Percentiles rank a stretch among this genome's conserved stretches.
These are phyloP conservation scores for Nakaseomyces kungkrabaensis DNA, from an alignment of 1,139 yeast species.

Conservation along the genomic window DNA sequence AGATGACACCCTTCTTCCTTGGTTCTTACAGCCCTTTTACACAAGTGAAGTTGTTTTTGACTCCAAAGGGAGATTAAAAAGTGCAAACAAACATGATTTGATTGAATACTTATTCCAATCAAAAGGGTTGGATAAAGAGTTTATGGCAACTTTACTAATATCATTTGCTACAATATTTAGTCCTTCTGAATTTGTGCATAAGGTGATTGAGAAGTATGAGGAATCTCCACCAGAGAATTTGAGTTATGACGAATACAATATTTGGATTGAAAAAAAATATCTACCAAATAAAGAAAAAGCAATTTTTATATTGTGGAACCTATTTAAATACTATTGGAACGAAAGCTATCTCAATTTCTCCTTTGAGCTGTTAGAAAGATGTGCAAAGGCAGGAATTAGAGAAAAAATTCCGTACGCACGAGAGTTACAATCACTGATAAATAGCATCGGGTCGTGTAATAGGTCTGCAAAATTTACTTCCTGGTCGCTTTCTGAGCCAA, in stretches of 20 bases:
- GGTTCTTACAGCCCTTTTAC: conserved; percentile 1
- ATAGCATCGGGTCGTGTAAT: neutral
- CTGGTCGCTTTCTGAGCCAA: neutral
- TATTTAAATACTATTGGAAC: neutral
- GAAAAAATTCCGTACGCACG: neutral
- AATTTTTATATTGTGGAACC: neutral
- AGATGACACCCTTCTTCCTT: neutral
- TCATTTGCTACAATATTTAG: conserved; percentile 70
- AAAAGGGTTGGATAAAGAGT: conserved; percentile 44
- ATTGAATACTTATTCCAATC: neutral
- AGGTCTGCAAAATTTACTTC: neutral
- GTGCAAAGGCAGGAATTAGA: neutral
- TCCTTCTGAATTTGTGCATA: conserved; percentile 49
- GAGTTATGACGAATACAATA: conserved; percentile 66
- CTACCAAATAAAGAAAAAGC: conserved; percentile 3
- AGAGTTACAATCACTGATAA: neutral
- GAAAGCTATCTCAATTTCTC: neutral
- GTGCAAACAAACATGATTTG: neutral
- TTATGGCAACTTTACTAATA: conserved; percentile 57
- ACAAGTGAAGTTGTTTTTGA: conserved; percentile 1
- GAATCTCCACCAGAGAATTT: conserved; percentile 79
- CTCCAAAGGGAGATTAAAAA: conserved; percentile 1
- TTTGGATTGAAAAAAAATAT: conserved; percentile 47
- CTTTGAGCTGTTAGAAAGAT: neutral
- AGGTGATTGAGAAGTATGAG: conserved; percentile 55